These are phyloP conservation scores for Coniochaeta pulveracea DNA, from an alignment of 2,329 filamentous ascomycete species.

Conservation along the genomic window DNA sequence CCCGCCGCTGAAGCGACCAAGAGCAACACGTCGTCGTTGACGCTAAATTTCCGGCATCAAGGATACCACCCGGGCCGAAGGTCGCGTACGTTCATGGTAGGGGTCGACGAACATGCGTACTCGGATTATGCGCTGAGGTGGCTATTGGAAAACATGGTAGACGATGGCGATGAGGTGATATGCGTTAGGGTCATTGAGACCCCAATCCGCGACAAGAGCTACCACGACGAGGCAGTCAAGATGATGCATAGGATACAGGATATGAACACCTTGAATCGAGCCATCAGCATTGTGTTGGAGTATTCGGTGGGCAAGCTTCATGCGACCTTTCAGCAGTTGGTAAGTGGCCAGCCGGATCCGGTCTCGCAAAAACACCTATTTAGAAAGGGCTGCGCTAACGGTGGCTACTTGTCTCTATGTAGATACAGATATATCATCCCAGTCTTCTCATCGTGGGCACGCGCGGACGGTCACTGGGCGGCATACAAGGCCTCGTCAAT, in stretches of 20 bases:
- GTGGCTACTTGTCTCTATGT: background rate
- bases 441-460: conserved; percentile 88
- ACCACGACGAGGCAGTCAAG: conserved; percentile 63
- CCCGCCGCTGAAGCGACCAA: conserved; percentile 46
- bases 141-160: conserved; percentile 83
- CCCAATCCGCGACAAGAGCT: conserved; percentile 61
- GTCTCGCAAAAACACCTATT: background rate
- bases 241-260: conserved; percentile 66
- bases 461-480: conserved; percentile 70
- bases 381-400: conserved; percentile 5
- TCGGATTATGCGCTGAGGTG: conserved; percentile 88
- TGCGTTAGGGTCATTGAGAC: conserved; percentile 83
- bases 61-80: conserved; percentile 73
- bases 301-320: conserved; percentile 84
- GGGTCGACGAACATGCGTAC: conserved; percentile 83
- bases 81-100: conserved; percentile 82
- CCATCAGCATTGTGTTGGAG: conserved; percentile 77
- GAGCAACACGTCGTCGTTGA: conserved; percentile 57
- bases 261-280: conserved; percentile 70
- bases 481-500: conserved; percentile 75
- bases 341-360: conserved; percentile 28
- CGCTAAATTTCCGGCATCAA: conserved; percentile 74
- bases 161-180: conserved; percentile 88
- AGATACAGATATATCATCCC: conserved; percentile 89
- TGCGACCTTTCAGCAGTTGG: conserved; percentile 81